Percentiles rank a stretch among this genome's conserved stretches.
These are phyloP conservation scores for Rusavskia elegans DNA, from an alignment of 495 filamentous ascomycete species.

Conservation along the genomic window DNA sequence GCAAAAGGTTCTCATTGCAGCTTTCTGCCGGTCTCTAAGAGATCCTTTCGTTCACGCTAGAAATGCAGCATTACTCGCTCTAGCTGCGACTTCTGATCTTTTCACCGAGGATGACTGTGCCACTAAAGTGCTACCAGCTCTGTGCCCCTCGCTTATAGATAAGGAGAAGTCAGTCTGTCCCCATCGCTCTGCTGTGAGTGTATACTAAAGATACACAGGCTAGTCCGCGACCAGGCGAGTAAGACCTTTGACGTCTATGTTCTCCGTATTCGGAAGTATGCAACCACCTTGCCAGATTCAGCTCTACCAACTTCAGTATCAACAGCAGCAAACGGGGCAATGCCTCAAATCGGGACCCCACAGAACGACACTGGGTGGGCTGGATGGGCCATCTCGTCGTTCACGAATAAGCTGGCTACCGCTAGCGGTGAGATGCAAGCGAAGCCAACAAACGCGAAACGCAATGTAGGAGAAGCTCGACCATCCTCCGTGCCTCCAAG, in stretches of 20 bases:
- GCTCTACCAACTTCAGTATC: conserved; percentile 35
- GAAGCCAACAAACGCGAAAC: conserved; percentile 15
- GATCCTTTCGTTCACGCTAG: conserved; percentile 91
- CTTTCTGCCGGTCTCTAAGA: conserved; percentile 72
- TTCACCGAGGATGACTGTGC: conserved; percentile 91
- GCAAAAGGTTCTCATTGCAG: conserved; percentile 80
- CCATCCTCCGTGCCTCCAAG: conserved; percentile 30
- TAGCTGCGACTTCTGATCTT: conserved; percentile 68
- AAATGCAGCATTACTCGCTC: conserved; percentile 71
- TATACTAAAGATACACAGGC: conserved; percentile 17
- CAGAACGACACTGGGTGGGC: conserved; percentile 64
- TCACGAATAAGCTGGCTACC: conserved; percentile 79
- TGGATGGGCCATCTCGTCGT: conserved; percentile 97
- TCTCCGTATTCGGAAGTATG: conserved; percentile 64
- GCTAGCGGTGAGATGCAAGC: conserved; percentile 73
- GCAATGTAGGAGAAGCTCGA: conserved; percentile 20
- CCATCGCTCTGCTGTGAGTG: not conserved
- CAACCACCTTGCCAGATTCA: conserved; percentile 64
- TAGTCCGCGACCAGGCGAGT: conserved; percentile 77
- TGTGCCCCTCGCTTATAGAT: conserved; percentile 70
- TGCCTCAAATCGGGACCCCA: conserved; percentile 59
- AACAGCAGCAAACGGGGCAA: conserved; percentile 22
- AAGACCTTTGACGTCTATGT: conserved; percentile 87
- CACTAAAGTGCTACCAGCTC: conserved; percentile 56
- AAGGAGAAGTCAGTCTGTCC: conserved; percentile 54